These are phyloP conservation scores for Usnea hakonensis DNA, from an alignment of 495 filamentous ascomycete species.

Conservation along the genomic window DNA sequence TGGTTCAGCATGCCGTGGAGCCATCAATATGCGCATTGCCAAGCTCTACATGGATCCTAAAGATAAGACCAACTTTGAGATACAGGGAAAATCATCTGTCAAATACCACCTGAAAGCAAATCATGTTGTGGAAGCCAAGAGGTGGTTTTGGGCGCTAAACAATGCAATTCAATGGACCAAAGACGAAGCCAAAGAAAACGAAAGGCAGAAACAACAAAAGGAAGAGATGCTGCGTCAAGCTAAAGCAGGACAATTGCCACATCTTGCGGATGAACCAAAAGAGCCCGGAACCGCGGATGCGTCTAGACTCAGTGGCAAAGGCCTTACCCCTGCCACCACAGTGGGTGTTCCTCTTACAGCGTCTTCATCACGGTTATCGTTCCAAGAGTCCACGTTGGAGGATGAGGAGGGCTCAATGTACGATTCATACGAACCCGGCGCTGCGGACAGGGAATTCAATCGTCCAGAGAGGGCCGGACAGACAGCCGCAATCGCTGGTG, in stretches of 20 bases:
- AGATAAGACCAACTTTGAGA: slow-evolving; percentile 95
- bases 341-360: slow-evolving; percentile 38
- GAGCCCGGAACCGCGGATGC: slow-evolving; percentile 27
- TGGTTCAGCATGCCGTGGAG: slow-evolving; percentile 86
- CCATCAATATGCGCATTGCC: slow-evolving; percentile 97
- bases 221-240: slow-evolving; percentile 71
- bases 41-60: slow-evolving; percentile 90
- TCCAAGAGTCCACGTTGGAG: slow-evolving; percentile 34
- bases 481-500: slow-evolving; percentile 35
- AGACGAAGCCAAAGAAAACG: slow-evolving; percentile 88
- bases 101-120: slow-evolving; percentile 97
- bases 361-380: slow-evolving; percentile 44
- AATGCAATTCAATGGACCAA: slow-evolving; percentile 98
- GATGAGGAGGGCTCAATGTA: slow-evolving; percentile 51
- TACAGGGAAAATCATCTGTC: slow-evolving; percentile 95
- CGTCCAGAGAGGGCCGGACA: slow-evolving; percentile 32
- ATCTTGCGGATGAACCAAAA: slow-evolving; percentile 13
- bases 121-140: slow-evolving; percentile 84
- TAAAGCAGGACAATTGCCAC: slow-evolving; percentile 40
- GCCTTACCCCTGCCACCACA: slow-evolving; percentile 32
- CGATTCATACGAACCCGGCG: slow-evolving; percentile 52
- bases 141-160: slow-evolving; percentile 97
- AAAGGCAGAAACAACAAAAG: slow-evolving; percentile 61
- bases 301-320: slow-evolving; percentile 35
- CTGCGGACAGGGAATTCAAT: slow-evolving; percentile 41